Evolutionary conservation across 768 basidiomycete species (phyloP).

Genomic region (Lactifluus hygrophoroides): DNA sequence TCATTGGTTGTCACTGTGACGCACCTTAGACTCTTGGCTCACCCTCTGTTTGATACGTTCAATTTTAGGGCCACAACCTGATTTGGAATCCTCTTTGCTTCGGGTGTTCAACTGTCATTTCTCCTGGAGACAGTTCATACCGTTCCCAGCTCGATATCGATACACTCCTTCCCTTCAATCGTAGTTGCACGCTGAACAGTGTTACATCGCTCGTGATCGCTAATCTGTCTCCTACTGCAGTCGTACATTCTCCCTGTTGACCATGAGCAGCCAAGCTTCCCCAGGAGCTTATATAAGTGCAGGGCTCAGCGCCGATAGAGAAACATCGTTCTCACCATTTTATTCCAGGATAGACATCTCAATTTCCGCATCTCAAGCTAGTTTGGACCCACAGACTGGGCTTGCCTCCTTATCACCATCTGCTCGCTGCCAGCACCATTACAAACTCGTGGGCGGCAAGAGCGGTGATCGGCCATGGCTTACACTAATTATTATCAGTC

Average conservation of each 20-base stretch:
- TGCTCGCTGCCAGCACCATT: slow-evolving; percentile 28
- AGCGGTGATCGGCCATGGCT: slow-evolving; percentile 41
- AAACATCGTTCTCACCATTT: background rate
- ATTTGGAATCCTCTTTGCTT: too few relatives aligned
- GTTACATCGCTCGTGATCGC: background rate
- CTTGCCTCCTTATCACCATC: background rate
- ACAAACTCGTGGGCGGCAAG: slow-evolving; percentile 32
- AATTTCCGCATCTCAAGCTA: background rate
- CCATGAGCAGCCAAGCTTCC: background rate
- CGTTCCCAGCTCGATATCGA: background rate
- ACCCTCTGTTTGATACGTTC: too few relatives aligned
- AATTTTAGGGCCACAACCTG: too few relatives aligned
- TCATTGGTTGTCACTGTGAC: too few relatives aligned
- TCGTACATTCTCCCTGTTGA: too few relatives aligned
- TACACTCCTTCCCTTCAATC: background rate
- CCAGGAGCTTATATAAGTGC: too few relatives aligned
- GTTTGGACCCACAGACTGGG: background rate
- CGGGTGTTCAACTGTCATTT: too few relatives aligned
- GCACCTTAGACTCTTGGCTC: too few relatives aligned
- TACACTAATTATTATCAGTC: slow-evolving; percentile 37
- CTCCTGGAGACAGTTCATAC: too few relatives aligned
- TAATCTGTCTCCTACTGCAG: too few relatives aligned
- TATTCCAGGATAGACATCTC: background rate
- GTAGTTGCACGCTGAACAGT: background rate
- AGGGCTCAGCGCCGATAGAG: background rate